Conservation (phyloP, 129 eudicot genomes). For the Rutidosis leptorrhynchoides region DNA sequence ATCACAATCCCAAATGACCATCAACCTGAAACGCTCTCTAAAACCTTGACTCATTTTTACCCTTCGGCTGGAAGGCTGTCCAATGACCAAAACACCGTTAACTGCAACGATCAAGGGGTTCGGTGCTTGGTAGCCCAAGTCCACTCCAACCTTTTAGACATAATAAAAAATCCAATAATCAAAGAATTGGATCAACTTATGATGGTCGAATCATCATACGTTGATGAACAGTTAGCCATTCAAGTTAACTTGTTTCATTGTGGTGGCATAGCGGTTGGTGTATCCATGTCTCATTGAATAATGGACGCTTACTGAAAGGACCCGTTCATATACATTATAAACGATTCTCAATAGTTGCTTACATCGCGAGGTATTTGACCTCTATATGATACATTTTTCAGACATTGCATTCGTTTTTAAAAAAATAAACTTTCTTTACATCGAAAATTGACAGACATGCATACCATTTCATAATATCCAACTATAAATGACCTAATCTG, state of each 20-base stretch:
- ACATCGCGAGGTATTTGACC: no score
- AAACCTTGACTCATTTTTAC: slow-evolving; percentile 37
- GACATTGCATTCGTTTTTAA: no score
- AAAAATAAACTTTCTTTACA: no score
- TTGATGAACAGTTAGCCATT: slow-evolving; percentile 41
- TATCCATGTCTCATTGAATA: slow-evolving; percentile 37
- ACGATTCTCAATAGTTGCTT: no score
- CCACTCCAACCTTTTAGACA: slow-evolving; percentile 18
- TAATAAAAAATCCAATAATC: slow-evolving; percentile 18
- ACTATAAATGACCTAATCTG: no score
- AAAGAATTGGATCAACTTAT: slow-evolving; percentile 31
- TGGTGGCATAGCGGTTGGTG: slow-evolving; percentile 43
- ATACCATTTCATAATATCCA: no score
- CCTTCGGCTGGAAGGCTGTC: slow-evolving; percentile 46
- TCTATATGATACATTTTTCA: no score
- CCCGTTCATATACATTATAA: no score
- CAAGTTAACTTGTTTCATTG: slow-evolving; percentile 46
- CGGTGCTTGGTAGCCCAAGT: slow-evolving; percentile 32
- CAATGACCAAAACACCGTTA: slow-evolving; percentile 21
- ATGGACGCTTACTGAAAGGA: no score
- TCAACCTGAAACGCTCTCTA: slow-evolving; percentile 38
- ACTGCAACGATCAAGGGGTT: slow-evolving; percentile 43
- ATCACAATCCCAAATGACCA: slow-evolving; percentile 28
- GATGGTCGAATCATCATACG: slow-evolving; percentile 18
- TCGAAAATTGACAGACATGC: no score